Conservation (phyloP, 2,329 filamentous ascomycete genomes). For the Cordyceps farinosa region DNA sequence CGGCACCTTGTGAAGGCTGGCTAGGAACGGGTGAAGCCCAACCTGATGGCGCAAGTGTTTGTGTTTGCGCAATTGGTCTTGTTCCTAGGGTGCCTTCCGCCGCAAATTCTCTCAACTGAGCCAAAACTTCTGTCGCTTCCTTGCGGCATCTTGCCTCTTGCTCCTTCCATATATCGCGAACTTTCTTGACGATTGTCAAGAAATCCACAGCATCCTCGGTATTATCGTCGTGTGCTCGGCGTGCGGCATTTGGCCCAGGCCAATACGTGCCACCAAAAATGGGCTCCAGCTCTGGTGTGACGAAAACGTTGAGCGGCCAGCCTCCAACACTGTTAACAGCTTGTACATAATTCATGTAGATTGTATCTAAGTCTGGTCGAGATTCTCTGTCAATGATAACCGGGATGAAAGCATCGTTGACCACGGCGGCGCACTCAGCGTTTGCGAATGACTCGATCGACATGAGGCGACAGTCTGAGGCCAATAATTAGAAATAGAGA, state of each 20-base stretch:
- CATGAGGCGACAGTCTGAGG: slow-evolving; percentile 79
- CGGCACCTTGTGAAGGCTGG: slow-evolving; percentile 22
- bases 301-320: slow-evolving; percentile 95
- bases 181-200: slow-evolving; percentile 75
- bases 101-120: slow-evolving; percentile 80
- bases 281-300: slow-evolving; percentile 87
- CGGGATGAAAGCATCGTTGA: slow-evolving; percentile 86
- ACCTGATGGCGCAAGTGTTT: slow-evolving; percentile 29
- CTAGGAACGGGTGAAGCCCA: slow-evolving; percentile 31
- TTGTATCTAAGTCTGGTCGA: slow-evolving; percentile 86
- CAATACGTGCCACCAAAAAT: slow-evolving; percentile 97
- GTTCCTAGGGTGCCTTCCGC: slow-evolving; percentile 73
- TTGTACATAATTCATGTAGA: slow-evolving; percentile 98
- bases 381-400: slow-evolving; percentile 93
- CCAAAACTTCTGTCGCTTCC: slow-evolving; percentile 77
- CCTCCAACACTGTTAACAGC: slow-evolving; percentile 86
- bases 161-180: slow-evolving; percentile 71
- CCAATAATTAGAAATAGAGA: neutral
- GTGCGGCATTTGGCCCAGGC: slow-evolving; percentile 68
- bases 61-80: slow-evolving; percentile 31
- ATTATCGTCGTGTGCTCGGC: slow-evolving; percentile 34
- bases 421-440: slow-evolving; percentile 69
- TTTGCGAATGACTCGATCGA: slow-evolving; percentile 89
- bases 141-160: slow-evolving; percentile 79
- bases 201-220: slow-evolving; percentile 70